phyloP scores from a whole-genome alignment of 148 eudicot species.

The Rhododendron molle region DNA sequence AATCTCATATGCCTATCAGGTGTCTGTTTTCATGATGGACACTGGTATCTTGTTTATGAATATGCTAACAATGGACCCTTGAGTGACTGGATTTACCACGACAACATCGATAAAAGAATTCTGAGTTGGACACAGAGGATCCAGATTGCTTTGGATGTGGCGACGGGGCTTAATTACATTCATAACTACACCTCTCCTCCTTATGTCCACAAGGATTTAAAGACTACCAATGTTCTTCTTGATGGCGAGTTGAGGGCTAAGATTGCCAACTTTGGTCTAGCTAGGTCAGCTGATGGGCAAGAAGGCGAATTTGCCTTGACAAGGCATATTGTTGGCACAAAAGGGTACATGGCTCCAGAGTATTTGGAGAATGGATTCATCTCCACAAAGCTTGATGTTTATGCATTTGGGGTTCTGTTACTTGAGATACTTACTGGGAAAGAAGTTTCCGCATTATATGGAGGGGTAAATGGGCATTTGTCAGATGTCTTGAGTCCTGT shows the following conservation, averaged over 20 bases:
- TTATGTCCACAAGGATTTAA: conserved; percentile 67
- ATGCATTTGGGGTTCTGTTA: conserved; percentile 76
- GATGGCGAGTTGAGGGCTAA: conserved; percentile 73
- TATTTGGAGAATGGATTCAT: conserved; percentile 60
- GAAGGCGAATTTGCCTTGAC: conserved; percentile 46
- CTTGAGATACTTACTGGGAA: conserved; percentile 70
- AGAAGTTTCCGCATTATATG: conserved; percentile 31
- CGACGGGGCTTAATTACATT: conserved; percentile 80
- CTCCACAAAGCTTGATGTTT: conserved; percentile 84
- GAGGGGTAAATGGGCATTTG: conserved; percentile 27
- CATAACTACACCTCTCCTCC: conserved; percentile 79
- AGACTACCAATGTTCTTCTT: conserved; percentile 65
- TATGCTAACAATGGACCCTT: conserved; percentile 79
- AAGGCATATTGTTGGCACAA: conserved; percentile 49
- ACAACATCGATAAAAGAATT: conserved; percentile 29
- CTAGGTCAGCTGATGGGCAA: conserved; percentile 46
- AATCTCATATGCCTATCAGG: conserved; percentile 73
- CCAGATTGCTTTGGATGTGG: conserved; percentile 73
- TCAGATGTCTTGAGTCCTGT: conserved; percentile 35
- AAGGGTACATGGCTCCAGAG: conserved; percentile 80
- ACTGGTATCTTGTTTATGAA: conserved; percentile 82
- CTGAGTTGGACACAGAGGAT: conserved; percentile 76
- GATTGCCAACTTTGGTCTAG: conserved; percentile 63
- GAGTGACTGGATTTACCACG: conserved; percentile 58
- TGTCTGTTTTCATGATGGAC: conserved; percentile 67